Base-by-base conservation (phyloP, 2,329 filamentous ascomycete genomes). In the Raffaelea arxii region DNA sequence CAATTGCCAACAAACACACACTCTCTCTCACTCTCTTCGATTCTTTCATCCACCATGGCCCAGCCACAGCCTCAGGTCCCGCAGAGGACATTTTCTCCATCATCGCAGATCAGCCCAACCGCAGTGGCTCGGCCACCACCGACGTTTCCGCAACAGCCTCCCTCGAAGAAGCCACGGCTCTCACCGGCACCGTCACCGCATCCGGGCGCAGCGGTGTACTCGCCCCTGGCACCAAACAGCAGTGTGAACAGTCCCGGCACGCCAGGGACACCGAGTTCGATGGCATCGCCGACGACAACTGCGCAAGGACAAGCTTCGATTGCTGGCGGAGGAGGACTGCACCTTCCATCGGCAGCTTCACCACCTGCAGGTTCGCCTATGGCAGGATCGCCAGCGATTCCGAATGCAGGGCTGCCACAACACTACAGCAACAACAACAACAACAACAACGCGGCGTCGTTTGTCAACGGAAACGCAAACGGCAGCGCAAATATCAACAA, bases 341-440 rank as follows among this genome's bases (percentile, higher is more conserved):
- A 86, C 78, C 63, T 82, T 80, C 51, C 79, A 79, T 54, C 73
- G 76, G 25, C 80, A 77, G 48, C 73, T 73, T 42, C 72, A 6
- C 46, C 49, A 1, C 48, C 51, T 2, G 25, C 44, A 3, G n/a
- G 39, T 3, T 50, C 51, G 2, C 46, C 50, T 11, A 37, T 50
- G 18, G 27, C 49, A 10, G 24, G 39, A 22, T 21, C 51, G 16
- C 16, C 48, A 3, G 41, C 46, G 9, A 16, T 46, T 6, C 49
- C 45, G 2, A 11, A 14, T 11, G 19, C 25, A 4, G 22, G 9
- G 11, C n/a, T 14, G 16, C 44, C 21, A n/a, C 27, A 27, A 25
- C 3, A 25, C 4, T 25, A 36, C 35, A 21, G 18, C 37, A 25
- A n/a, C n/a, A n/a, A n/a, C n/a, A n/a, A n/a, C n/a, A n/a, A n/a